Evolutionary conservation across 2,329 filamentous ascomycete genomes (phyloP).

Genomic region (Aurifilum marmelostoma): DNA sequence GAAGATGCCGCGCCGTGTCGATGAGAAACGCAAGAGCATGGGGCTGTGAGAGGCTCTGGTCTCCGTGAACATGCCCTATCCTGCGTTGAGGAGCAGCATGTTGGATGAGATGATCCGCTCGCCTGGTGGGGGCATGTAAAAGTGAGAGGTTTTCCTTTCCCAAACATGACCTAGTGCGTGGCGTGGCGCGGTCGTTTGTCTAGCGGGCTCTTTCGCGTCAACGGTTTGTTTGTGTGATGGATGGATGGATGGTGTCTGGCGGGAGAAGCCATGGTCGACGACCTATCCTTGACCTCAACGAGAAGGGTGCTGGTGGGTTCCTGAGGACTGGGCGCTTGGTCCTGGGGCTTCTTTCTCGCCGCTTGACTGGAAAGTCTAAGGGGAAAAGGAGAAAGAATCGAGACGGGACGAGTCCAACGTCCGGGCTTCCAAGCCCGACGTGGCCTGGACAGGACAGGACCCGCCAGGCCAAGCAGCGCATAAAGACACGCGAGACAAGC

Average conservation of each 20-base stretch:
- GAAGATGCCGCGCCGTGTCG: neutral
- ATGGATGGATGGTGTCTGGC: slow-evolving; percentile 1
- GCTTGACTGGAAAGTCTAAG: too few species aligned
- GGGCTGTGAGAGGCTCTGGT: neutral
- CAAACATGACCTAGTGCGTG: slow-evolving; percentile 5
- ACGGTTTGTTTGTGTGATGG: neutral
- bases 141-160: neutral
- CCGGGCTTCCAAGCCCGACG: neutral
- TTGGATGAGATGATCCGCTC: neutral
- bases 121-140: neutral
- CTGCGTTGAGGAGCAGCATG: neutral
- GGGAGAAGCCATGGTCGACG: neutral
- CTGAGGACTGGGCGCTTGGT: neutral
- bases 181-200: neutral
- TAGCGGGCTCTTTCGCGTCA: slow-evolving; percentile 1
- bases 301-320: too few species aligned
- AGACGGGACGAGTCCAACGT: neutral
- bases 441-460: neutral
- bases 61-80: neutral
- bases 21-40: neutral
- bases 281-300: slow-evolving; percentile 2
- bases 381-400: neutral
- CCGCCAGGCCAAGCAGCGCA: neutral
- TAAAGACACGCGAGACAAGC: neutral
- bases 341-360: neutral